Evolutionary conservation across 129 eudicot genomes (phyloP).

Genomic region (Pseudognaphalium luteoalbum): DNA sequence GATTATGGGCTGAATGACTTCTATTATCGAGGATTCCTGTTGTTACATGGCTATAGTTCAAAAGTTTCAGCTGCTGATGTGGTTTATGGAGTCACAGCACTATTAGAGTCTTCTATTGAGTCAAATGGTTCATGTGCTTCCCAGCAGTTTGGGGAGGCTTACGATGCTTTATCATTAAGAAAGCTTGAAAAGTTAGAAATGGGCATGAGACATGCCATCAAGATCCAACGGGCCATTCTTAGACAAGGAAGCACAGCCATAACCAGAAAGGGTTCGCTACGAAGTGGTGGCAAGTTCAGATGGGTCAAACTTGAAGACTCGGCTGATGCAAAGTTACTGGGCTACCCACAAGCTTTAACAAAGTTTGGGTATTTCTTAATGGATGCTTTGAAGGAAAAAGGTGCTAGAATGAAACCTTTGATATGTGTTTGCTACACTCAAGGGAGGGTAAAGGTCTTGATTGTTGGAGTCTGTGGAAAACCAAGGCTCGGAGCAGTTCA

Average conservation of each 20-base stretch:
- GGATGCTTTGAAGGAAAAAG: conserved; percentile 94
- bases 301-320: conserved; percentile 98
- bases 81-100: conserved; percentile 89
- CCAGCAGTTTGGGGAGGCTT: conserved; percentile 78
- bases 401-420: conserved; percentile 92
- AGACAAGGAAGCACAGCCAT: conserved; percentile 94
- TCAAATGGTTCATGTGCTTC: conserved; percentile 71
- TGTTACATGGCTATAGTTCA: conserved; percentile 81
- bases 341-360: conserved; percentile 90
- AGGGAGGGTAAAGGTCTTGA: conserved; percentile 62
- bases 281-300: conserved; percentile 91
- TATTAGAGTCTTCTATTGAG: conserved; percentile 68
- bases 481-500: conserved; percentile 88
- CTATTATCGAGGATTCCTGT: conserved; percentile 84
- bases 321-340: conserved; percentile 66
- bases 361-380: conserved; percentile 86
- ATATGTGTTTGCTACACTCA: conserved; percentile 79
- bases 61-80: conserved; percentile 95
- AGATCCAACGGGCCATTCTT: conserved; percentile 87
- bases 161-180: conserved; percentile 78
- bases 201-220: conserved; percentile 96
- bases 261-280: conserved; percentile 77
- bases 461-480: conserved; percentile 90
- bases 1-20: conserved; percentile 94
- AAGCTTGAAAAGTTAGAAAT: conserved; percentile 72